phyloP scores from a whole-genome alignment of 805 yeast species.

The Saccharomyces jurei region DNA sequence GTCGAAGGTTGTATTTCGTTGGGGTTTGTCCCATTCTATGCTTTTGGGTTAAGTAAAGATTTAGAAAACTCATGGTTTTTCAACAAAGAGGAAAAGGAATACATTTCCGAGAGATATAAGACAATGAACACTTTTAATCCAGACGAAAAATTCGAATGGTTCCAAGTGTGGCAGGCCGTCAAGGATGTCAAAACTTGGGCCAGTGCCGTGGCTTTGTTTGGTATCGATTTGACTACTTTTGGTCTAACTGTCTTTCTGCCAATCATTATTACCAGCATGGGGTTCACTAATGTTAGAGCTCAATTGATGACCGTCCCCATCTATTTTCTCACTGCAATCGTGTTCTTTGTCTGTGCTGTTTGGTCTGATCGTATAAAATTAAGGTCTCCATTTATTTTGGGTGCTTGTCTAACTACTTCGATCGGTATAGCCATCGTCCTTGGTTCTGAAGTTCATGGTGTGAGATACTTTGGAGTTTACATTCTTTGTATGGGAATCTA shows the following conservation, averaged over 20 bases:
- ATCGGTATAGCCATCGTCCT: conserved; percentile 31
- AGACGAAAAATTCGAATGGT: conserved; percentile 33
- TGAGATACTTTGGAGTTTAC: conserved; percentile 34
- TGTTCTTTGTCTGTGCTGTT: conserved; percentile 53
- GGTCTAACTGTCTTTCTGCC: conserved; percentile 39
- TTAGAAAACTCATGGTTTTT: conserved; percentile 35
- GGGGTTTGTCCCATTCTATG: conserved; percentile 31
- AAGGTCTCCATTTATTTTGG: conserved; percentile 37
- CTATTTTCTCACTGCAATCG: conserved; percentile 70
- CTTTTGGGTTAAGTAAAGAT: conserved; percentile 35
- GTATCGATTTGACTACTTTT: conserved; percentile 34
- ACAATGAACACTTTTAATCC: conserved; percentile 31
- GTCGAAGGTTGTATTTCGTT: conserved; percentile 42
- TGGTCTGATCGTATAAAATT: conserved; percentile 47
- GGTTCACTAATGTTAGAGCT: conserved; percentile 59
- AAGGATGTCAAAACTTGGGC: conserved; percentile 28
- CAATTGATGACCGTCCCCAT: conserved; percentile 81
- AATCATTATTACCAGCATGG: conserved; percentile 28
- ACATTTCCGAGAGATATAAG: conserved; percentile 30
- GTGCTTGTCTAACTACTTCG: conserved; percentile 28
- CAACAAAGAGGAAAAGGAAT: conserved; percentile 33
- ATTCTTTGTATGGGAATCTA: conserved; percentile 34
- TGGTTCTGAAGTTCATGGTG: conserved; percentile 29
- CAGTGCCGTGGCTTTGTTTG: conserved; percentile 31
- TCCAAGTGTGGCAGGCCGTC: conserved; percentile 27